Percentiles rank a stretch among this genome's conserved stretches.
Evolutionary conservation across 2,329 filamentous ascomycete species (phyloP).

Genomic region (Cladosporium sp.): DNA sequence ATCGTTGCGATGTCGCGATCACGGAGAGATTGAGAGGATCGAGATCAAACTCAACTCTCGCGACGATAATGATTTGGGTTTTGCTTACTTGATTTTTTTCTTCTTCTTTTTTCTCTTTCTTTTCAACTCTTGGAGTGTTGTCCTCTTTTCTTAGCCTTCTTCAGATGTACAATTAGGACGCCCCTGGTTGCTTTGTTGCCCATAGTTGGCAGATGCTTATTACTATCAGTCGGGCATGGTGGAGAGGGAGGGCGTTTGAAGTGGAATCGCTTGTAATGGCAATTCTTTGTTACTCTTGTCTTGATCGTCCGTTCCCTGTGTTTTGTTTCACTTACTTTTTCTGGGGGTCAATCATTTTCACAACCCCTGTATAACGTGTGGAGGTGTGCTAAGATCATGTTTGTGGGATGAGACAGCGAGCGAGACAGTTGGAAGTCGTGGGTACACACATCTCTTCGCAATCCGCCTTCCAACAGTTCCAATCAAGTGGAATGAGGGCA

Average conservation of each 20-base stretch:
- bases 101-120: background rate
- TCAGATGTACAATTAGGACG: background rate
- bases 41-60: background rate
- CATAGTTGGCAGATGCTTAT: background rate
- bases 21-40: background rate
- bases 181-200: background rate
- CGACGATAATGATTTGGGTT: background rate
- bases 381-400: background rate
- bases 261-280: background rate
- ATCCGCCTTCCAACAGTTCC: background rate
- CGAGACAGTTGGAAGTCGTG: background rate
- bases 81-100: no score
- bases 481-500: background rate
- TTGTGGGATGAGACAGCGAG: background rate
- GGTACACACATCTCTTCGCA: background rate
- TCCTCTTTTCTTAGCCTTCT: background rate
- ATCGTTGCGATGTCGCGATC: background rate
- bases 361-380: background rate
- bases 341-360: background rate
- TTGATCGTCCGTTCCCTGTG: background rate
- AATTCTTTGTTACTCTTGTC: background rate
- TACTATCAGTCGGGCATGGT: background rate
- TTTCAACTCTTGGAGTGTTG: background rate
- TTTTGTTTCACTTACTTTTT: background rate
- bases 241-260: background rate